Conservation (phyloP, 176 grass and related monocot species). For the Puya raimondii region DNA sequence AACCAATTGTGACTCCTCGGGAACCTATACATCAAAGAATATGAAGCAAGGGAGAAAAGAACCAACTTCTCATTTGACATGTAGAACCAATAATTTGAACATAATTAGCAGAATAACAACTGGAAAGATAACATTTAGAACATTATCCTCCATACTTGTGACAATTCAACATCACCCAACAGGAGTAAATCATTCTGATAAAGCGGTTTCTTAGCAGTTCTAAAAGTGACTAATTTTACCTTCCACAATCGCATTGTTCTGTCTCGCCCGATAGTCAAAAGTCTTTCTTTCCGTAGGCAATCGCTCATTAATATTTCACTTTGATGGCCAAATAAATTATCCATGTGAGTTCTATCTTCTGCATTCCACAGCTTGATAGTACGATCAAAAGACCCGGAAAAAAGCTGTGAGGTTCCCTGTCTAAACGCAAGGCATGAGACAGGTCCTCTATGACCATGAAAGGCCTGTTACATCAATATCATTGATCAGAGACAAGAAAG, state of each 20-base stretch:
- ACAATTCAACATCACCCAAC: not conserved
- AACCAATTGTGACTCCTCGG: conserved; percentile 77
- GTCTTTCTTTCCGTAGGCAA: conserved; percentile 61
- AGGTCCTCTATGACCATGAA: conserved; percentile 68
- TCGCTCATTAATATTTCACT: conserved; percentile 77
- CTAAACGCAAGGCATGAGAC: conserved; percentile 75
- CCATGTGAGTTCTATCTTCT: conserved; percentile 79
- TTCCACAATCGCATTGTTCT: conserved; percentile 87
- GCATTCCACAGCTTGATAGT: conserved; percentile 91
- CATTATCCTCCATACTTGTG: too few species aligned
- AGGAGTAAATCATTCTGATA: not conserved
- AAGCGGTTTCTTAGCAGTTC: not conserved
- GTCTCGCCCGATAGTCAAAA: conserved; percentile 67
- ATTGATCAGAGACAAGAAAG: conserved; percentile 1
- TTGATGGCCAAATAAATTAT: conserved; percentile 77
- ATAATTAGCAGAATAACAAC: too few species aligned
- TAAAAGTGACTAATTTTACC: conserved; percentile 21
- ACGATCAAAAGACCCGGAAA: conserved; percentile 85
- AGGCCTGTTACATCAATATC: conserved; percentile 47
- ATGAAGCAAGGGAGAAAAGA: not conserved
- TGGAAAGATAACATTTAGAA: too few species aligned
- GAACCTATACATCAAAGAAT: conserved; percentile 41
- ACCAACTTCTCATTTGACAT: not conserved
- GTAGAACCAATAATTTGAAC: too few species aligned
- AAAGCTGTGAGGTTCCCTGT: conserved; percentile 56